Percentiles rank a stretch among this genome's conserved stretches.
Conservation (phyloP, 768 basidiomycete species). For the Suillus paluster region DNA sequence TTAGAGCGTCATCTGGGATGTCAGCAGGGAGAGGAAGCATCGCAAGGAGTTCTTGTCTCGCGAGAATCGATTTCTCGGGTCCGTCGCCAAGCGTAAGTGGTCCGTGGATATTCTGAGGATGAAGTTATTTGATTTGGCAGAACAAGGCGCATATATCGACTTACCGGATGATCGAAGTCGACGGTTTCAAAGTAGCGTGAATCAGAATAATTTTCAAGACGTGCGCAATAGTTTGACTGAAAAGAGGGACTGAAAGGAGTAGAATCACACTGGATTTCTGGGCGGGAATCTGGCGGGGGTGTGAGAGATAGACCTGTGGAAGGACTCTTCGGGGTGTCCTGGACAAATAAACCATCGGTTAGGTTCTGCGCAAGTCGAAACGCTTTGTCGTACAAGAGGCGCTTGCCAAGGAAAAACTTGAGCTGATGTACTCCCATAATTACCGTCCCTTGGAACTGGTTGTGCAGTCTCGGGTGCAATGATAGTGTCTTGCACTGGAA, state of each 20-base stretch:
- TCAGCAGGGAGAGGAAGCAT: constrained; percentile 65
- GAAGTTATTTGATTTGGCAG: not conserved
- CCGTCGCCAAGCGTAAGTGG: constrained; percentile 7
- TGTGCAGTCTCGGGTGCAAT: not conserved
- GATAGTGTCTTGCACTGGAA: not conserved
- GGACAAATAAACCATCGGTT: too few relatives aligned
- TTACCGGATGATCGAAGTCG: constrained; percentile 20
- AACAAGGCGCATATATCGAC: constrained; percentile 21
- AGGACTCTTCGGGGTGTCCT: not conserved
- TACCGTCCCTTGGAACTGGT: too few relatives aligned
- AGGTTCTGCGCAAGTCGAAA: not conserved
- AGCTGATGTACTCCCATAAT: not conserved
- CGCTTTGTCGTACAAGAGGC: not conserved
- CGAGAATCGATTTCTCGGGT: constrained; percentile 49
- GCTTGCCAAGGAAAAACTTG: not conserved
- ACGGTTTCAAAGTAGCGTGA: not conserved
- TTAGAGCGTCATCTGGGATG: constrained; percentile 67
- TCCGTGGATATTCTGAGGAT: not conserved
- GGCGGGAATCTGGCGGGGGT: not conserved
- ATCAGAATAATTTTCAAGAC: not conserved
- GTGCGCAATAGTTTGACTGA: constrained; percentile 1
- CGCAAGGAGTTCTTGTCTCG: constrained; percentile 60
- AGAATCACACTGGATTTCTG: not conserved
- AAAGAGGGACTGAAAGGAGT: not conserved
- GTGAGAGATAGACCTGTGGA: not conserved